Conservation (phyloP, 495 filamentous ascomycete genomes). For the Trypethelium eluteriae region DNA sequence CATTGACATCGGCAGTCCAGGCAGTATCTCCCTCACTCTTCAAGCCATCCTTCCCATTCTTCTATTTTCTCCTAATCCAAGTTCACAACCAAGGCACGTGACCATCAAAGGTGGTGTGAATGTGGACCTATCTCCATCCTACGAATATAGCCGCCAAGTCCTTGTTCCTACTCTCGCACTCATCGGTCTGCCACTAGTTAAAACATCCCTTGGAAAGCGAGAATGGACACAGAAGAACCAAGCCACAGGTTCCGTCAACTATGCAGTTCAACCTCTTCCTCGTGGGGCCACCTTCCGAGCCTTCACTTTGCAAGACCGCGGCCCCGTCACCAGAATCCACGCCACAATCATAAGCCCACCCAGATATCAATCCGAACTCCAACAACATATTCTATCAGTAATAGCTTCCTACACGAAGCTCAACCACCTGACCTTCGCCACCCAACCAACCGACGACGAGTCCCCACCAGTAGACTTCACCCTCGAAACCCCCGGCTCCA, state of each 20-base stretch:
- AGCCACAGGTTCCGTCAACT: conserved; percentile 45
- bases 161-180: conserved; percentile 60
- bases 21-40: conserved; percentile 61
- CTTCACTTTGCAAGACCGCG: conserved; percentile 40
- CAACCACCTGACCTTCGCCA: background rate
- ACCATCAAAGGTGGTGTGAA: conserved; percentile 74
- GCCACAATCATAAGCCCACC: conserved; percentile 51
- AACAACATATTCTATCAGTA: background rate
- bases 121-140: conserved; percentile 60
- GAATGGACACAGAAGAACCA: conserved; percentile 59
- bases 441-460: background rate
- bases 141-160: conserved; percentile 71
- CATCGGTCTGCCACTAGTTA: conserved; percentile 53
- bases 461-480: background rate
- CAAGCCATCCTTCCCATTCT: conserved; percentile 78
- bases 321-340: conserved; percentile 45
- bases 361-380: background rate
- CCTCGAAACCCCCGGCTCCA: conserved; percentile 1
- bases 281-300: conserved; percentile 40
- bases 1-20: conserved; percentile 23
- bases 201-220: conserved; percentile 48
- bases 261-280: conserved; percentile 52
- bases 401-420: background rate
- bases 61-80: conserved; percentile 42
- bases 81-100: conserved; percentile 35